A percentile compares a stretch with the other conserved stretches of the same genome.
Evolutionary conservation across 257 asterid genomes (phyloP).

Genomic region (Solanum piurae): DNA sequence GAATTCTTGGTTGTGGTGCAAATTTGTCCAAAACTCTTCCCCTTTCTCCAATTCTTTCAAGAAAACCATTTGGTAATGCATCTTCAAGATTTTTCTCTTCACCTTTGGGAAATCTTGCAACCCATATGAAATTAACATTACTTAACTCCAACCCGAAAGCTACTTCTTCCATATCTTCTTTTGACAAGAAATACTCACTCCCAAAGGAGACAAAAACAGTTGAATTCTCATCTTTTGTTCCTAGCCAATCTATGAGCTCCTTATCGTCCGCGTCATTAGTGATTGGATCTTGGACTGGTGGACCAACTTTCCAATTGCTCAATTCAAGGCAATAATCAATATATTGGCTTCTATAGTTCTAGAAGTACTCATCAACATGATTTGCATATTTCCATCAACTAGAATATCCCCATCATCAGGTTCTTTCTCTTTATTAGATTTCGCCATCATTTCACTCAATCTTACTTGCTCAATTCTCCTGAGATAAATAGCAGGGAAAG

Average conservation of each 20-base stretch:
- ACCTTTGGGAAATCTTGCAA: conserved; percentile 28
- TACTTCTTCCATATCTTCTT: not conserved
- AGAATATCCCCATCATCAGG: conserved; percentile 5
- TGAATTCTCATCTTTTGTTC: conserved; percentile 16
- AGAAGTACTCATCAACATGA: conserved; percentile 19
- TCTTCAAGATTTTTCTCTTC: conserved; percentile 9
- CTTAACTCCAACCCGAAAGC: conserved; percentile 34
- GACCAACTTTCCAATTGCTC: conserved; percentile 7
- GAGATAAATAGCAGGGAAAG: conserved; percentile 20
- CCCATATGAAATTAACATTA: conserved; percentile 43
- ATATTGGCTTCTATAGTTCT: conserved; percentile 36
- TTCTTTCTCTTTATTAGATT: conserved; percentile 2
- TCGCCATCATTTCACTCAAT: not conserved
- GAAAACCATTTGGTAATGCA: conserved; percentile 24
- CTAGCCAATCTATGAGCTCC: conserved; percentile 38
- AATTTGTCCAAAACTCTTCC: conserved; percentile 20
- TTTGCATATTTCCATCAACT: not conserved
- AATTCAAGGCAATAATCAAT: conserved; percentile 18
- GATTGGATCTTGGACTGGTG: not conserved
- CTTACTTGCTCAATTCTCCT: conserved; percentile 2
- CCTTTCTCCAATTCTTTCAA: conserved; percentile 21
- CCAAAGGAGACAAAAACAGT: conserved; percentile 47
- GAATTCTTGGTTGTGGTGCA: conserved; percentile 26
- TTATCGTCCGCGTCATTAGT: not conserved
- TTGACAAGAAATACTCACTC: conserved; percentile 33